Conservation (phyloP, 148 eudicot species). For the Rhododendron kiyosumense region DNA sequence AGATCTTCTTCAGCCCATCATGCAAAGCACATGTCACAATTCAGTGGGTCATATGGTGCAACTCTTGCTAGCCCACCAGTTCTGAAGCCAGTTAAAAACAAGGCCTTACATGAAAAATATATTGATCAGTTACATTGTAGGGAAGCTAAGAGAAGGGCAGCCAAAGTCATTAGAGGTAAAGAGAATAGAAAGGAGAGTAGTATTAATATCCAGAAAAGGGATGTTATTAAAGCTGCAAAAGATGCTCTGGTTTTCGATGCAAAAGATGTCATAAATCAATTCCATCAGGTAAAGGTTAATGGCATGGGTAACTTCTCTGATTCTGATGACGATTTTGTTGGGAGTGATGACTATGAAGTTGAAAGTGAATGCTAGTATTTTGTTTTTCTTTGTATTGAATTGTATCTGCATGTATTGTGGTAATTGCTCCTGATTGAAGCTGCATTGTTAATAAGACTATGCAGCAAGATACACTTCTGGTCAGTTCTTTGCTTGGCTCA, state of each 20-base stretch:
- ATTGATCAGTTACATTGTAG: conserved; percentile 67
- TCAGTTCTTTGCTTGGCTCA: neutral
- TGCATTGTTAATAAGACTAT: neutral
- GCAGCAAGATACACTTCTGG: neutral
- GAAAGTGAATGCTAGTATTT: conserved; percentile 8
- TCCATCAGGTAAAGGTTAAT: conserved; percentile 29
- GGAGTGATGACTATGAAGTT: conserved; percentile 33
- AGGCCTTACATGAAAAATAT: conserved; percentile 76
- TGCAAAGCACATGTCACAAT: conserved; percentile 47
- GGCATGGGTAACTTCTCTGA: conserved; percentile 20
- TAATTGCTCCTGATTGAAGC: neutral
- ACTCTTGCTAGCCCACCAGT: conserved; percentile 60
- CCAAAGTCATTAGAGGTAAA: conserved; percentile 22
- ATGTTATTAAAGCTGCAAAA: conserved; percentile 53
- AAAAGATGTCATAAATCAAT: conserved; percentile 42
- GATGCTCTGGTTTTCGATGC: conserved; percentile 63
- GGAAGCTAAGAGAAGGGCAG: conserved; percentile 64
- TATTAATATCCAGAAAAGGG: conserved; percentile 15
- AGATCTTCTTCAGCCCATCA: conserved; percentile 37
- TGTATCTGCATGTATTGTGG: neutral
- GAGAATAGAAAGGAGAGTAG: conserved; percentile 19
- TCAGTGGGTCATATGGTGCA: conserved; percentile 5
- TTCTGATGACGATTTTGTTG: conserved; percentile 28
- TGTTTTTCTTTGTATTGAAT: neutral
- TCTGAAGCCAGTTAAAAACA: conserved; percentile 70